Evolutionary conservation across 1,284 basidiomycete genomes (phyloP).

Genomic region (Anthracocystis walkeri): DNA sequence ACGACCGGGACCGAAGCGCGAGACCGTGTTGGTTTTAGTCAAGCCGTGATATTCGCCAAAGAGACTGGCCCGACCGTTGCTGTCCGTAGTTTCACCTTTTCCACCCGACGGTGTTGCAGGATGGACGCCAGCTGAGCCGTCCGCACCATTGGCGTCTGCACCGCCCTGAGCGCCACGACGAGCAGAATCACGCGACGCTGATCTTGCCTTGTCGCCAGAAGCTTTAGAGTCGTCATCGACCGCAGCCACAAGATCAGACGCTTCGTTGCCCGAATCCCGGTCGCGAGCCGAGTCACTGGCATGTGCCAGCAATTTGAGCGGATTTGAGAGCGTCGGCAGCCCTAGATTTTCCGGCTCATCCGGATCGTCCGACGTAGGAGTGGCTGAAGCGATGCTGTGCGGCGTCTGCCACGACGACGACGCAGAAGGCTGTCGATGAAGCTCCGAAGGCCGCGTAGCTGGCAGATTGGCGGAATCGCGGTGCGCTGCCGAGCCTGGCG

Average conservation of each 20-base stretch:
- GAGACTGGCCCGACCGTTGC: constrained; percentile 18
- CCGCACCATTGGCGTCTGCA: constrained; percentile 5
- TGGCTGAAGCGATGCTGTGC: constrained; percentile 38
- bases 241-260: constrained; percentile 3
- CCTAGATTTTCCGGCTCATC: constrained; percentile 53
- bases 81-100: neutral
- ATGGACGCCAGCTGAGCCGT: neutral
- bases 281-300: constrained; percentile 50
- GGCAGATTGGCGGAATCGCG: constrained; percentile 6
- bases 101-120: neutral
- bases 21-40: constrained; percentile 32
- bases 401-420: constrained; percentile 33
- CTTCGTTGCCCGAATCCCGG: constrained; percentile 29
- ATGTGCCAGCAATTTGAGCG: constrained; percentile 49
- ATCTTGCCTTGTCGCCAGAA: constrained; percentile 2
- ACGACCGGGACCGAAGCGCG: constrained; percentile 41
- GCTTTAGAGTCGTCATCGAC: neutral
- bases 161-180: neutral
- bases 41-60: constrained; percentile 29
- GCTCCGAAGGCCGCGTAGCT: constrained; percentile 16
- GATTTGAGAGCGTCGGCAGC: constrained; percentile 49
- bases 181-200: neutral
- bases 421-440: constrained; percentile 24
- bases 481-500: neutral
- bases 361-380: constrained; percentile 43